Conservation (phyloP, 2,329 filamentous ascomycete species). For the Neonectria magnoliae region DNA sequence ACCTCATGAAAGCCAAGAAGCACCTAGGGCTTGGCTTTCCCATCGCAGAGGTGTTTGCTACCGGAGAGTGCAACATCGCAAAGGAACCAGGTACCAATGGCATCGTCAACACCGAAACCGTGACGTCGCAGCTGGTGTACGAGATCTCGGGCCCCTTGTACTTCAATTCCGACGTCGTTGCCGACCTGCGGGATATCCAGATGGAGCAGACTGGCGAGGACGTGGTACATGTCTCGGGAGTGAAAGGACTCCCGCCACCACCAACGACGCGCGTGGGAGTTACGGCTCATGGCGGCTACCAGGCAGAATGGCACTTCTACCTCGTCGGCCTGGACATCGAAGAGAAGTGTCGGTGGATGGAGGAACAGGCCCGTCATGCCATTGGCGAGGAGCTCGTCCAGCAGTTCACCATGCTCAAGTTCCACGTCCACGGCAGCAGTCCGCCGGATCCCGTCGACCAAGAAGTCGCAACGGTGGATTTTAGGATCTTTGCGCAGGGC, state of each 20-base stretch:
- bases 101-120: conserved; percentile 38
- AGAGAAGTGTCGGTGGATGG: conserved; percentile 48
- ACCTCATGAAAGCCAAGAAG: conserved; percentile 18
- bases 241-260: conserved; percentile 34
- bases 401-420: conserved; percentile 47
- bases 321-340: conserved; percentile 52
- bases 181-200: conserved; percentile 34
- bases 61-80: conserved; percentile 48
- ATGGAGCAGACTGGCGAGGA: conserved; percentile 57
- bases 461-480: conserved; percentile 57
- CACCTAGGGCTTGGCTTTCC: conserved; percentile 55
- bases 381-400: conserved; percentile 21
- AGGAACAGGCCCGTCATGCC: conserved; percentile 20
- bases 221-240: conserved; percentile 35
- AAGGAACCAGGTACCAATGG: conserved; percentile 41
- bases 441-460: conserved; percentile 51
- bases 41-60: conserved; percentile 58
- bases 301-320: conserved; percentile 55
- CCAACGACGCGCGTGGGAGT: conserved; percentile 45
- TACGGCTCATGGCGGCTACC: conserved; percentile 53
- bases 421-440: conserved; percentile 49
- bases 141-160: conserved; percentile 52
- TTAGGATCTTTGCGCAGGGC: conserved; percentile 55
- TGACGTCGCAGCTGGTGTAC: conserved; percentile 48
- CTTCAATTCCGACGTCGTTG: conserved; percentile 33